Evolutionary conservation across 495 filamentous ascomycete species (phyloP).

Genomic region (Aspergillus coremiiformis): DNA sequence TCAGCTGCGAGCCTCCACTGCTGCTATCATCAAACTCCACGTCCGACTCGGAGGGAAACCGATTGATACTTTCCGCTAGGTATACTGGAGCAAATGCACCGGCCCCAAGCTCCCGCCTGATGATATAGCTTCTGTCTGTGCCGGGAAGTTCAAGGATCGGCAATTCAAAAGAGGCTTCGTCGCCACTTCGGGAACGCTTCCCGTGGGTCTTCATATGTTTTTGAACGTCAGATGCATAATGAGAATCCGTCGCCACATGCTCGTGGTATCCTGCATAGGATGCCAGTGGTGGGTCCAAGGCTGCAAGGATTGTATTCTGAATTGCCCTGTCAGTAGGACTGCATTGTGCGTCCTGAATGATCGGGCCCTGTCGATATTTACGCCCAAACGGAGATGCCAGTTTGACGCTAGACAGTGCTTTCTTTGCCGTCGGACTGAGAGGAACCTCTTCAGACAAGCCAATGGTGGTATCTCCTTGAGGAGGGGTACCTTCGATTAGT

Average conservation of each 20-base stretch:
- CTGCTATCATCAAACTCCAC: constrained; percentile 23
- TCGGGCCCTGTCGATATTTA: constrained; percentile 39
- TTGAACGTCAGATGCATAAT: constrained; percentile 63
- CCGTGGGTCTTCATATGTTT: constrained; percentile 63
- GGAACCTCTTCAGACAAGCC: constrained; percentile 33
- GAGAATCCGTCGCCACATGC: constrained; percentile 48
- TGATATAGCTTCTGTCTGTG: constrained; percentile 53
- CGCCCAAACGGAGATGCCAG: constrained; percentile 17
- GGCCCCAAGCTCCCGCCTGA: constrained; percentile 83
- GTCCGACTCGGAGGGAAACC: constrained; percentile 42
- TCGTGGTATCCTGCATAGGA: constrained; percentile 73
- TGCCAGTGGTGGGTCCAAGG: constrained; percentile 60
- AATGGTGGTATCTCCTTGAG: constrained; percentile 22
- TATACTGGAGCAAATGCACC: constrained; percentile 95
- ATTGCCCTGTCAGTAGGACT: constrained; percentile 77
- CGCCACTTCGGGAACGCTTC: constrained; percentile 52
- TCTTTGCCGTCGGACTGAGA: constrained; percentile 46
- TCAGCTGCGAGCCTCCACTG: constrained; percentile 10
- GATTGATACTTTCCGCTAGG: constrained; percentile 65
- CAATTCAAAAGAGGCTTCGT: constrained; percentile 46
- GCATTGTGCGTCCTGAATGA: constrained; percentile 76
- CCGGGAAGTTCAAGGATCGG: constrained; percentile 63
- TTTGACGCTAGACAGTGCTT: constrained; percentile 16
- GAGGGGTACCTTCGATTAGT: constrained; percentile 21
- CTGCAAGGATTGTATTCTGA: constrained; percentile 63